Percentiles rank a stretch among this genome's conserved stretches.
phyloP scores from a whole-genome alignment of 768 basidiomycete genomes.

The Boletus reticulatus region DNA sequence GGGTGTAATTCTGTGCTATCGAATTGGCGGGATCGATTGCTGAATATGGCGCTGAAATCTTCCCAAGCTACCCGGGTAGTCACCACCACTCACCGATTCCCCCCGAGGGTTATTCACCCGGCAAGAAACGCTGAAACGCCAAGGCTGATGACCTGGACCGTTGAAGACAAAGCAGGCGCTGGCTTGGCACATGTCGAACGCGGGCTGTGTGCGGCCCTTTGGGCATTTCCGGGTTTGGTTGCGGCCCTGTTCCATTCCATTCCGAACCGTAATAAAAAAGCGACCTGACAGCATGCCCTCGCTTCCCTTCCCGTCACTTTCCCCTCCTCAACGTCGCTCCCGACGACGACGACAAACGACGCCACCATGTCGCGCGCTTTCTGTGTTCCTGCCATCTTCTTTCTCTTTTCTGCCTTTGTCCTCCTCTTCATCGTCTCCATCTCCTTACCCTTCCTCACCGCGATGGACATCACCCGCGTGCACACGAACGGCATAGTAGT shows the following conservation, averaged over 20 bases:
- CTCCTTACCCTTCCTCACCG: slow-evolving; percentile 67
- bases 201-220: neutral
- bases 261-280: slow-evolving; percentile 20
- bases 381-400: slow-evolving; percentile 59
- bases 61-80: too few species aligned
- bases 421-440: slow-evolving; percentile 68
- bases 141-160: too few species aligned
- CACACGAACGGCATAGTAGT: slow-evolving; percentile 40
- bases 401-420: slow-evolving; percentile 59
- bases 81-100: too few species aligned
- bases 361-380: slow-evolving; percentile 45
- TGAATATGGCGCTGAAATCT: too few species aligned
- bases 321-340: slow-evolving; percentile 4
- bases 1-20: too few species aligned
- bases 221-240: slow-evolving; percentile 2
- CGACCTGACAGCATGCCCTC: neutral
- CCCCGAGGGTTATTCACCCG: too few species aligned
- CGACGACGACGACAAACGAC: neutral
- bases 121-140: too few species aligned
- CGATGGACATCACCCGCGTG: slow-evolving; percentile 63
- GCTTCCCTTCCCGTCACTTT: neutral
- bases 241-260: slow-evolving; percentile 1
- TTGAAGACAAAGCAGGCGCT: too few species aligned
- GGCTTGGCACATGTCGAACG: too few species aligned
- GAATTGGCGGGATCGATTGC: too few species aligned